These are phyloP conservation scores for Ambrosia trifida DNA, from an alignment of 129 eudicot genomes.

Conservation along the genomic window DNA sequence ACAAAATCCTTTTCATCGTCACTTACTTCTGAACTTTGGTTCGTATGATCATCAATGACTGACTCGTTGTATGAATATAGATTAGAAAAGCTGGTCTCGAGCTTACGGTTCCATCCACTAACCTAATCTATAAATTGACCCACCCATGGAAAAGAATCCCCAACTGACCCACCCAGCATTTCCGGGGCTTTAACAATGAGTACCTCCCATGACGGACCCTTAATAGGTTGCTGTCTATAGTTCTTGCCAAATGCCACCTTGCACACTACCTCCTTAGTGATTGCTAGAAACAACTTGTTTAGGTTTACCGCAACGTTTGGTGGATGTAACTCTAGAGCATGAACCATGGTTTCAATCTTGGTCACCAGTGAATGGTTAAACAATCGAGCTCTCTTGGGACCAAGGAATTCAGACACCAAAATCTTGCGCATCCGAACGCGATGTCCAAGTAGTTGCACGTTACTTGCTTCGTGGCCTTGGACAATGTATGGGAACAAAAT, in stretches of 20 bases:
- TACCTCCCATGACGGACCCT: conserved; percentile 20
- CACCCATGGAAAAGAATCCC: conserved; percentile 31
- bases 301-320: conserved; percentile 9
- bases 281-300: neutral
- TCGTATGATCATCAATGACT: conserved; percentile 6
- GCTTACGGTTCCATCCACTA: conserved; percentile 16
- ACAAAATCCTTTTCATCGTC: conserved; percentile 20
- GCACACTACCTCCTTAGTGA: conserved; percentile 1
- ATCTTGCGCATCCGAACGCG: conserved; percentile 32
- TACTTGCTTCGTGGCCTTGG: neutral
- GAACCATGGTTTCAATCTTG: conserved; percentile 11
- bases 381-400: conserved; percentile 17
- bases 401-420: conserved; percentile 23
- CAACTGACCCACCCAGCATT: conserved; percentile 10
- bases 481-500: conserved; percentile 5
- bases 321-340: neutral
- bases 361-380: conserved; percentile 5
- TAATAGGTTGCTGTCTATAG: conserved; percentile 11
- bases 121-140: conserved; percentile 7
- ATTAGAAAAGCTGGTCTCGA: conserved; percentile 2
- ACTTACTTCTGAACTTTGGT: neutral
- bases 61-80: conserved; percentile 23
- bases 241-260: conserved; percentile 26
- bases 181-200: neutral
- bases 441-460: conserved; percentile 26